Conservation (phyloP, 768 basidiomycete genomes). For the Chiua virens region DNA sequence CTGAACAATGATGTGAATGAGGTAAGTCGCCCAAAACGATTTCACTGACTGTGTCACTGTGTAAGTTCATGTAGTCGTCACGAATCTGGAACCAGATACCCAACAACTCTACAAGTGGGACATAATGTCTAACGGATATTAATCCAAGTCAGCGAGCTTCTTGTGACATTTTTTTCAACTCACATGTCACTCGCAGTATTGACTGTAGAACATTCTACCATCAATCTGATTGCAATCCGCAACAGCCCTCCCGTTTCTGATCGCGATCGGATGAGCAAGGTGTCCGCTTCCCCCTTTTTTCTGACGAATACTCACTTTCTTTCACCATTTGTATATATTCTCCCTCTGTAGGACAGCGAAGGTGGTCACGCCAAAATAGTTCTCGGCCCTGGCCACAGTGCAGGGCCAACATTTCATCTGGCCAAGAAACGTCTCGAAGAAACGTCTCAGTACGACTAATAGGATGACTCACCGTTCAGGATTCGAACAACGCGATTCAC, state of each 20-base stretch:
- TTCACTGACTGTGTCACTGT: constrained; percentile 19
- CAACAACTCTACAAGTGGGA: constrained; percentile 56
- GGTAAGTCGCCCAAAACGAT: not conserved
- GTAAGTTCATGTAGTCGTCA: constrained; percentile 50
- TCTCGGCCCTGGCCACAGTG: constrained; percentile 93
- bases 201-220: constrained; percentile 83
- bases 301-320: constrained; percentile 59
- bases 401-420: constrained; percentile 76
- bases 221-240: constrained; percentile 86
- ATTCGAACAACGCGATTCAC: constrained; percentile 60
- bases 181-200: constrained; percentile 61
- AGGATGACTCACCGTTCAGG: constrained; percentile 59
- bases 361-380: constrained; percentile 87
- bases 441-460: not conserved
- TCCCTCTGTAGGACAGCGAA: constrained; percentile 90
- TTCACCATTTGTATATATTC: constrained; percentile 96
- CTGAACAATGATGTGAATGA: constrained; percentile 37
- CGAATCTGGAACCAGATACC: constrained; percentile 60
- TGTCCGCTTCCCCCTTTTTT: not conserved
- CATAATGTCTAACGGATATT: constrained; percentile 42
- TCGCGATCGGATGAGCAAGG: constrained; percentile 1
- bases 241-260: constrained; percentile 94
- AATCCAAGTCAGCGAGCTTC: too few relatives aligned
- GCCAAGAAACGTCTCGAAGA: not conserved
- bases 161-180: too few relatives aligned